phyloP scores from a whole-genome alignment of 306 rosid genomes.

The Carpinus viminea region DNA sequence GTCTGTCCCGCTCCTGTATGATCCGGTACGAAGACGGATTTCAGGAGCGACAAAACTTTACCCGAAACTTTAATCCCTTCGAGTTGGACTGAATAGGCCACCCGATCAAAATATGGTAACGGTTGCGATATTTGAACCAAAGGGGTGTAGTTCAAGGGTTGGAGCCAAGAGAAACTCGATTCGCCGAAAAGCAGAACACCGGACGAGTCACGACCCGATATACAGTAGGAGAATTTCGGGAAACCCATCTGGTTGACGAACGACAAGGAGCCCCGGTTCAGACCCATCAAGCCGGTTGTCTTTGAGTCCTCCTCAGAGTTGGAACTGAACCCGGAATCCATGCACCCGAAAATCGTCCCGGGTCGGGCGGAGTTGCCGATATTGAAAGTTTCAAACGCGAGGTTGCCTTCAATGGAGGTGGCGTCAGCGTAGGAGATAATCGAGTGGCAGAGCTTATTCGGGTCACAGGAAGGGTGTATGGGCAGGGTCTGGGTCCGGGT shows the following conservation, averaged over 20 bases:
- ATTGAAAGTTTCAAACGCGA: slow-evolving; percentile 63
- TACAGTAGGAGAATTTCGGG: slow-evolving; percentile 80
- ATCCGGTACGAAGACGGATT: slow-evolving; percentile 52
- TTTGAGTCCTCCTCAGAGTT: slow-evolving; percentile 71
- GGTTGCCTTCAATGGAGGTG: slow-evolving; percentile 72
- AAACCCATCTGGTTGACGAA: slow-evolving; percentile 62
- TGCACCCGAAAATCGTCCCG: slow-evolving; percentile 69
- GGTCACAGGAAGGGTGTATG: slow-evolving; percentile 68
- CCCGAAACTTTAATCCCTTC: slow-evolving; percentile 59
- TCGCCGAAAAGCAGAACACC: slow-evolving; percentile 75
- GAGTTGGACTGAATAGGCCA: slow-evolving; percentile 72
- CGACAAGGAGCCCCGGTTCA: slow-evolving; percentile 83
- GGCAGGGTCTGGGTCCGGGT: slow-evolving; percentile 66
- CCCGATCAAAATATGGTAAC: slow-evolving; percentile 80
- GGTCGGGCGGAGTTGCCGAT: slow-evolving; percentile 46
- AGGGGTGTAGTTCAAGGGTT: slow-evolving; percentile 70
- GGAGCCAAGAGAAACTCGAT: slow-evolving; percentile 49
- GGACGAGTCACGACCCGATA: slow-evolving; percentile 62
- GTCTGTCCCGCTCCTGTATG: slow-evolving; percentile 94
- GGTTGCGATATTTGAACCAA: slow-evolving; percentile 59
- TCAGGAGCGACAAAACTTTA: slow-evolving; percentile 42
- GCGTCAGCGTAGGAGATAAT: slow-evolving; percentile 72
- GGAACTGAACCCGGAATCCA: slow-evolving; percentile 76
- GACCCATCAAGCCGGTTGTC: slow-evolving; percentile 79
- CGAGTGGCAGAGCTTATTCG: slow-evolving; percentile 67